These are phyloP conservation scores for Cytospora schulzeri DNA, from an alignment of 2,329 filamentous ascomycete genomes.

Conservation along the genomic window DNA sequence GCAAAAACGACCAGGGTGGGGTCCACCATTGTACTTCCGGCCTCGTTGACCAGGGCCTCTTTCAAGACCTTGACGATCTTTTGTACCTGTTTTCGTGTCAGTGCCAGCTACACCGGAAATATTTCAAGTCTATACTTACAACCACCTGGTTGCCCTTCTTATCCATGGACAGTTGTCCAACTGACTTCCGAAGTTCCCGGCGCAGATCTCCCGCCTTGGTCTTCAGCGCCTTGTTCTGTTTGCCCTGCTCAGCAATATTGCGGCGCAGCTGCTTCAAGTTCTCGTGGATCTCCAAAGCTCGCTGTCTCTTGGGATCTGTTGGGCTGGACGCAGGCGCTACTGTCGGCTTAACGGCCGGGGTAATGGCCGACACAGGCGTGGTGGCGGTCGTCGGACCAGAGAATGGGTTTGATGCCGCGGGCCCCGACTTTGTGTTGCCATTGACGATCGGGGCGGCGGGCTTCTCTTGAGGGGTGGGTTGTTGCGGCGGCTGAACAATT, in stretches of 20 bases:
- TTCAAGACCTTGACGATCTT: conserved; percentile 55
- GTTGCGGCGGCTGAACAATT: not conserved
- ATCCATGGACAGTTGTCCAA: conserved; percentile 66
- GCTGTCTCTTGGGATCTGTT: conserved; percentile 38
- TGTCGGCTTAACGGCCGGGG: conserved; percentile 13
- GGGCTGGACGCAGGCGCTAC: conserved; percentile 13
- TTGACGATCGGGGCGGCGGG: conserved; percentile 7
- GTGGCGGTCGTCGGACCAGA: not conserved
- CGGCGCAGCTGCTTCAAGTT: conserved; percentile 62
- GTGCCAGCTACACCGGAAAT: conserved; percentile 21
- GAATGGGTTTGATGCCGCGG: conserved; percentile 5
- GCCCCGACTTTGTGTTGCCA: conserved; percentile 10
- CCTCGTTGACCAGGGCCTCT: conserved; percentile 50
- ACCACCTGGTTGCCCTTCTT: conserved; percentile 52
- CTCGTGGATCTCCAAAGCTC: conserved; percentile 63
- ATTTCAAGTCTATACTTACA: not conserved
- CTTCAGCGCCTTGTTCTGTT: conserved; percentile 61
- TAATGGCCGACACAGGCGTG: conserved; percentile 5
- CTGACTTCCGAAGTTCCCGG: conserved; percentile 68
- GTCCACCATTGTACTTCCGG: conserved; percentile 53
- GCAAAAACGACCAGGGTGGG: conserved; percentile 53
- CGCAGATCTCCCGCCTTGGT: conserved; percentile 70
- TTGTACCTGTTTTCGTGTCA: conserved; percentile 39
- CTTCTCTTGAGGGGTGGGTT: not conserved
- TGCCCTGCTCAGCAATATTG: conserved; percentile 53